A percentile compares a stretch with the other conserved stretches of the same genome.
Conservation (phyloP, 306 rosid genomes). For the Pterocarpus santalinus region DNA sequence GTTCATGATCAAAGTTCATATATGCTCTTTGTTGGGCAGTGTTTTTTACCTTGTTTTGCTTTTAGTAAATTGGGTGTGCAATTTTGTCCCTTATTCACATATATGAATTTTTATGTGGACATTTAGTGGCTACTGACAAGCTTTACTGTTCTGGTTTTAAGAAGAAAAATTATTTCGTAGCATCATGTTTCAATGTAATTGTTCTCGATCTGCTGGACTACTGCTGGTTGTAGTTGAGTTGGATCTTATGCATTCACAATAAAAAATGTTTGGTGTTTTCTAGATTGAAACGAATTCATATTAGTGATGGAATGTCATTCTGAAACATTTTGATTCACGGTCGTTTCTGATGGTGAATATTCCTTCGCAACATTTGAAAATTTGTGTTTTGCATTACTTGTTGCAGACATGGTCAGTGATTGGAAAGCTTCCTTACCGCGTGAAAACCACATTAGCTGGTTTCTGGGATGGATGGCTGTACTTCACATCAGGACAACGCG, state of each 20-base stretch:
- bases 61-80: not conserved
- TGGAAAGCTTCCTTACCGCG: conserved; percentile 89
- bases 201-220: not conserved
- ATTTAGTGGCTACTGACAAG: not conserved
- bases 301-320: not conserved
- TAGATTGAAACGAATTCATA: not conserved
- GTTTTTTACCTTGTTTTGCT: not conserved
- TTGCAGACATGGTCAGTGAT: conserved; percentile 91
- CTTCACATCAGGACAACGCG: conserved; percentile 93
- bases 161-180: not conserved
- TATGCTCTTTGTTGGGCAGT: not conserved
- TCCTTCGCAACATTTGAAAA: conserved; percentile 3
- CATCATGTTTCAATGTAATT: not conserved
- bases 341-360: conserved; percentile 11
- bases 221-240: not conserved
- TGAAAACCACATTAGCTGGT: conserved; percentile 83
- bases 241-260: not conserved
- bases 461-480: conserved; percentile 89
- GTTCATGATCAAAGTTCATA: conserved; percentile 4
- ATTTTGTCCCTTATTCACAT: not conserved
- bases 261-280: not conserved
- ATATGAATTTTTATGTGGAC: conserved; percentile 1
- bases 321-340: conserved; percentile 7
- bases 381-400: not conserved
- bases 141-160: not conserved